Base-by-base conservation (phyloP, 2,329 filamentous ascomycete species). In the Aspergillus sp. region DNA sequence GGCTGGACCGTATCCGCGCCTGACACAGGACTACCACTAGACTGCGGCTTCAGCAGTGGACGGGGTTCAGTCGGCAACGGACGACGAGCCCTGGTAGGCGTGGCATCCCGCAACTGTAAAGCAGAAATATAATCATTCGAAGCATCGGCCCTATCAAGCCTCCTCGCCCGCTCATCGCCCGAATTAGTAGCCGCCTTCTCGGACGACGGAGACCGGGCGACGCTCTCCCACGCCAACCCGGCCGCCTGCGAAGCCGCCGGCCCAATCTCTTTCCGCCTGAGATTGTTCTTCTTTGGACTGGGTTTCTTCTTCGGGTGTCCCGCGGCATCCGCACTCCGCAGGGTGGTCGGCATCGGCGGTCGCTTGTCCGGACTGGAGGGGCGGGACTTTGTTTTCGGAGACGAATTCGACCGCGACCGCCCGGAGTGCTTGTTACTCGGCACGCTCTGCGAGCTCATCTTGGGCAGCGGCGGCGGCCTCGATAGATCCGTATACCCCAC, bases 401-500 rank as follows among this genome's bases (percentile, higher is more conserved):
- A 45, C 11, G 52, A 50, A 38, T 52, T 30, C 45, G 52, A 54
- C 28, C 49, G 10, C 19, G 5, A 10, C 5, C 5, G 10, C 19
- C 19, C 19, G 19, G 19, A 22, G 6, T 10, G 6, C 19, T 5
- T 22, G 10, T 22, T 22, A 6, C 33, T 26, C 8, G 36, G 15
- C n/a, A 41, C 32, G 4, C 47, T 40, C 1, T 55, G 49, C 15
- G 50, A 42, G 26, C 46, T 45, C 29, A 43, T 47, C 15, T 44
- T 38, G 4, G 43, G 26, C 29, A 48, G 36, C 29, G 37, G 17
- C 8, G 77, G 61, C 8, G 82, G 82, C 35, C 78, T 76, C n/a
- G 82, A 81, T n/a, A 93, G 67, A 45, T 93, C 81, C 4, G 78
- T 73, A 53, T 93, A 93, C 38, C 72, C 78, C 30, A 88, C 74